Percentiles rank a stretch among this genome's conserved stretches.
Evolutionary conservation across 345 rosid genomes (phyloP).

Genomic region (Gossypioides kirkii): DNA sequence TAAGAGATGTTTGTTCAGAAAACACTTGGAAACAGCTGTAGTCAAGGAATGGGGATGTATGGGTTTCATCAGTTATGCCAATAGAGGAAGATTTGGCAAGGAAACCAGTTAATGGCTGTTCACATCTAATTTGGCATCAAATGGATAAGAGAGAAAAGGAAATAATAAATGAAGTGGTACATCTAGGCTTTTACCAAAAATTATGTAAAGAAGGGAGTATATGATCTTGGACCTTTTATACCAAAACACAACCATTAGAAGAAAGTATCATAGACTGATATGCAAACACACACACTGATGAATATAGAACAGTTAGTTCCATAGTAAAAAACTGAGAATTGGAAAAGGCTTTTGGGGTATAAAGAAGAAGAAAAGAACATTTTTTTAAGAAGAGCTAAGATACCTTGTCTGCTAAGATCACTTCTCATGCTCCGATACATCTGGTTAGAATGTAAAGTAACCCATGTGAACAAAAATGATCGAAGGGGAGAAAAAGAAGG

Average conservation of each 20-base stretch:
- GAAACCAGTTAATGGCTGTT: conserved; percentile 13
- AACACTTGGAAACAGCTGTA: not conserved
- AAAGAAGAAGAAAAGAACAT: too few species aligned
- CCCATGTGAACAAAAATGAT: conserved; percentile 6
- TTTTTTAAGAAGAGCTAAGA: too few species aligned
- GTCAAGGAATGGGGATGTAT: not conserved
- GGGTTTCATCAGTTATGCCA: conserved; percentile 32
- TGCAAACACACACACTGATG: conserved; percentile 1
- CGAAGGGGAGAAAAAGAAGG: not conserved
- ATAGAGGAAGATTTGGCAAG: conserved; percentile 30
- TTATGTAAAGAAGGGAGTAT: not conserved
- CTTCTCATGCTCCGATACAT: conserved; percentile 92
- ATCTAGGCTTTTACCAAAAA: conserved; percentile 17
- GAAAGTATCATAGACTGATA: conserved; percentile 26
- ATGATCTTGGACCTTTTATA: conserved; percentile 10
- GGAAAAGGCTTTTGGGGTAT: not conserved
- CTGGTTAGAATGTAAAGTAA: conserved; percentile 31
- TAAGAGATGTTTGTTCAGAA: not conserved
- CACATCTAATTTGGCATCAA: conserved; percentile 27
- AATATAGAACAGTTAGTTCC: not conserved
- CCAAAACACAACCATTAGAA: conserved; percentile 28
- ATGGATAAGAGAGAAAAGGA: not conserved
- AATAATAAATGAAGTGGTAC: conserved; percentile 36
- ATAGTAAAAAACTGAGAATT: not conserved
- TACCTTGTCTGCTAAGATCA: conserved; percentile 66